Evolutionary conservation across 768 basidiomycete genomes (phyloP), one percentile per base, ranked within the genome.

Genomic region (Tulasnella sp.): DNA sequence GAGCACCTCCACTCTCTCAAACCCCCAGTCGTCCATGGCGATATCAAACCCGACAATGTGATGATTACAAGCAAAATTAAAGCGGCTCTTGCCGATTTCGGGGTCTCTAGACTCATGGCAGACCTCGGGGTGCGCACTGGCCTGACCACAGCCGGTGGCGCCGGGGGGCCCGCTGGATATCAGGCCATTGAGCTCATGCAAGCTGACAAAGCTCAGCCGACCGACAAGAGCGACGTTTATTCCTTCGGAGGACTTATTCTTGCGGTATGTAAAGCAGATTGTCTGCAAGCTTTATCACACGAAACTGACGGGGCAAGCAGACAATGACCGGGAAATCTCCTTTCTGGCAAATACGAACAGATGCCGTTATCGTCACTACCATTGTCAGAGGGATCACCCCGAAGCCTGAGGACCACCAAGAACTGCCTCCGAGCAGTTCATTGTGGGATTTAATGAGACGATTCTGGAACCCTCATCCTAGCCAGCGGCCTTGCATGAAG

Each of bases 11-110:
- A 81, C 61, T 70, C 44, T 13, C 75, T 51, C n/a, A 26, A 48
- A 26, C 79, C 79, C 39, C 70, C 79, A 9, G 73, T 81, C 7
- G 79, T 80, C 2, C 80, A 81, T 73, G 80, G 80, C 13, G 80
- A 81, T 51, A 46, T 81, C 18, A 80, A 80, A 75, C 67, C 39
- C 39, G 16, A 42, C 70, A 26, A 35, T 35, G 35, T 35, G 2
- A 2, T 35, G 35, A 35, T 35, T 35, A 35, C 35, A 35, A 67
- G 67, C 55, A 3, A 61, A 3, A 1, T 29, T 29, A 46, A 29
- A 10, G 51, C 32, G 5, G 75, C 57, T 39, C 67, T 77, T 10
- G 61, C 51, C 4, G 75, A 77, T 40, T 77, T 71, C 35, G 75
- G 75, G 18, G 16, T 77, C 11, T 57, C 75, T 10, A 35, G 67